These are phyloP conservation scores for Mortierella sp. DNA, from an alignment of 371 early-diverging fungal genomes.

Conservation along the genomic window DNA sequence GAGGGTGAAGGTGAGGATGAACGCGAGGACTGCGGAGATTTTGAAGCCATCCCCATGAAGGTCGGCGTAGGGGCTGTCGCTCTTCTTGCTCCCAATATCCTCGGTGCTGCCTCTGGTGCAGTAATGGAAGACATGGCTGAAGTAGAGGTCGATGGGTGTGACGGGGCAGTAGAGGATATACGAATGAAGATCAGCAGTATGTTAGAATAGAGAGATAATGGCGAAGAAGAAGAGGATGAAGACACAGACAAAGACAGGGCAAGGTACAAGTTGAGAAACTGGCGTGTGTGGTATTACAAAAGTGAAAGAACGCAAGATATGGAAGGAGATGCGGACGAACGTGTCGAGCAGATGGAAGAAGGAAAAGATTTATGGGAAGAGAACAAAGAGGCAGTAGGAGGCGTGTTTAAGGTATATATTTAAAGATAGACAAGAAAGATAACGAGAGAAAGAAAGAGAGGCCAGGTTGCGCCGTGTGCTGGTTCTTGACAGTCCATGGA, in stretches of 20 bases:
- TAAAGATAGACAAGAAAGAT: too few species aligned
- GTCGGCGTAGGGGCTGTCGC: neutral
- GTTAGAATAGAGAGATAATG: neutral
- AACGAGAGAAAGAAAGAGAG: too few species aligned
- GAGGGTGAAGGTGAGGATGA: neutral
- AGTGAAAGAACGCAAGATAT: conserved; percentile 1
- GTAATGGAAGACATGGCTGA: neutral
- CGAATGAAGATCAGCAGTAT: neutral
- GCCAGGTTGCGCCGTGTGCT: neutral
- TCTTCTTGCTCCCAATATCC: neutral
- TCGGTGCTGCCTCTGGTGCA: neutral
- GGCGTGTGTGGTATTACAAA: neutral
- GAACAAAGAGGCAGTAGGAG: too few species aligned
- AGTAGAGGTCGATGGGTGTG: neutral
- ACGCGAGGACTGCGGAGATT: neutral
- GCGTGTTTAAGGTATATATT: too few species aligned
- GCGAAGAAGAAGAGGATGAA: conserved; percentile 1
- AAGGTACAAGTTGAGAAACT: neutral
- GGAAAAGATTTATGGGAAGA: neutral
- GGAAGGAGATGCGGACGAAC: neutral
- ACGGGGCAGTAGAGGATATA: conserved; percentile 3
- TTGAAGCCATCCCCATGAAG: neutral
- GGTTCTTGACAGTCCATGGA: neutral
- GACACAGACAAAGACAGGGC: neutral
- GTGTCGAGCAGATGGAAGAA: neutral